These are phyloP conservation scores for Emmonsiellopsis sp. DNA, from an alignment of 2,329 filamentous ascomycete genomes.

Conservation along the genomic window DNA sequence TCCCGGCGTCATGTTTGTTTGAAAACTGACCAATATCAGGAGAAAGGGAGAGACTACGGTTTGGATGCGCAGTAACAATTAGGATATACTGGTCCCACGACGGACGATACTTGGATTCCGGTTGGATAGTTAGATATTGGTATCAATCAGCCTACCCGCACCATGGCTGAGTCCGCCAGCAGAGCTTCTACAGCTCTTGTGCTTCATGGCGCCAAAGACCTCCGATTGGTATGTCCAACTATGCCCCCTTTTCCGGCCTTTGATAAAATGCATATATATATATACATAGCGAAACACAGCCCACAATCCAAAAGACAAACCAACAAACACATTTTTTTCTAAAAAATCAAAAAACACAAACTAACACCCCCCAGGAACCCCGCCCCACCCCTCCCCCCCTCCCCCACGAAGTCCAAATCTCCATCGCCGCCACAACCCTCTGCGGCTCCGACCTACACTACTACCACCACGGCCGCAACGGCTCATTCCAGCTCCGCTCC, in stretches of 20 bases:
- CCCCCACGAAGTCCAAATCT: constrained; percentile 51
- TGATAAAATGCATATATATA: background rate
- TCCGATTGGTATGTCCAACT: constrained; percentile 42
- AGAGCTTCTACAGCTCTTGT: constrained; percentile 36
- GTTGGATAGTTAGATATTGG: too few species aligned
- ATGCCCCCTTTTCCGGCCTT: background rate
- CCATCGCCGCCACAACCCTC: constrained; percentile 57
- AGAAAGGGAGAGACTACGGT: too few species aligned
- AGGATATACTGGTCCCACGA: too few species aligned
- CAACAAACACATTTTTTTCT: background rate
- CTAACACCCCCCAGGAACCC: constrained; percentile 38
- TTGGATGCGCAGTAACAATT: too few species aligned
- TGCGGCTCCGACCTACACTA: constrained; percentile 72
- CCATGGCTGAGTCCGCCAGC: background rate
- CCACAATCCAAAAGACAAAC: background rate
- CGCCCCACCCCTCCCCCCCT: constrained; percentile 39
- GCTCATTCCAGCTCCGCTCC: constrained; percentile 70
- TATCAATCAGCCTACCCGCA: background rate
- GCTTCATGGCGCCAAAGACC: constrained; percentile 51
- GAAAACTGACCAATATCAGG: too few species aligned
- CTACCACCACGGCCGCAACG: constrained; percentile 79
- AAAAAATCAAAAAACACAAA: background rate
- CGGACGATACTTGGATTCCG: too few species aligned
- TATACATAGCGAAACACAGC: background rate
- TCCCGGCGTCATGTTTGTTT: too few species aligned